Evolutionary conservation across 192 early-diverging fungal species (phyloP), one percentile per base, ranked within the genome.

Genomic region (Funneliformis mosseae): DNA sequence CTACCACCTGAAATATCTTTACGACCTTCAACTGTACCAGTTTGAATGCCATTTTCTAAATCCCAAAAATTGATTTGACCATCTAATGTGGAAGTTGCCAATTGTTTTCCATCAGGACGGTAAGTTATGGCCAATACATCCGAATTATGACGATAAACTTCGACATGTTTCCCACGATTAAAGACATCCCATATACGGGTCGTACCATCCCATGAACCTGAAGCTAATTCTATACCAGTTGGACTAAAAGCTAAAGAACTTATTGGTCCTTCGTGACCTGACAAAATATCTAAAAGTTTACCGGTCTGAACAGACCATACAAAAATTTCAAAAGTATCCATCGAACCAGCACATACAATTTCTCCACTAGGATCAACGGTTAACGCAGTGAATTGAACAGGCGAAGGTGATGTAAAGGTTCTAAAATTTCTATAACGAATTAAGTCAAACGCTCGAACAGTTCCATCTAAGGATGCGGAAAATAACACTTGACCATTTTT

Each of bases 221-320:
- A 95, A 0, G 93, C 95, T 33, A 99, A 85, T 18, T 89, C 83
- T 60, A 94, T 88, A 18, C 95, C 95, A 55, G 92, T 88, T 7
- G 95, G 93, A 42, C 94, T 95, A 85, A 99, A 99, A 0, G 90
- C 90, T 68, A 99, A 85, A 7, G 85, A 83, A 74, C 93, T 93
- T 64, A 99, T 90, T 1, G 98, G 97, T 1, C 93, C 98, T 80
- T 94, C 92, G 82, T 99, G 98, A 3, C 97, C 98, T 42, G 91
- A 88, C 27, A 98, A 86, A 71, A 98, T 93, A 82, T 99, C 98
- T 28, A 99, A 86, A 62, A 99, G 87, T 81, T 97, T 96, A n/a
- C 98, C 98, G 0, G 97, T 99, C 83, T 99, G 97, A 80, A 99
- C 95, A 74, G 94, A 95, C 98, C 98, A 99, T 77, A 99, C 92